phyloP scores from a whole-genome alignment of 2,329 filamentous ascomycete species.

The Penicillium vulpinum region DNA sequence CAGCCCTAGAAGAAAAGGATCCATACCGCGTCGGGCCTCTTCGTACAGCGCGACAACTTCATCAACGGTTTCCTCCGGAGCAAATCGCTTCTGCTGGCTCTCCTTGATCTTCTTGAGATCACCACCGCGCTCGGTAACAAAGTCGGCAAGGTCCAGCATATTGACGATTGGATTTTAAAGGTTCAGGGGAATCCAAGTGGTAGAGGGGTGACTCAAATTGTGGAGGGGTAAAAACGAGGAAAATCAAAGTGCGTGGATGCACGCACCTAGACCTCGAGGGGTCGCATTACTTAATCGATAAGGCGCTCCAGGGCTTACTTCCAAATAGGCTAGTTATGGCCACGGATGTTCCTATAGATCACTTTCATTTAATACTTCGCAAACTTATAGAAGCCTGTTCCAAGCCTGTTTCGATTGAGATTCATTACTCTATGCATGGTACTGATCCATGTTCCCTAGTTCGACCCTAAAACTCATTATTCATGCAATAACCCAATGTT shows the following conservation, averaged over 20 bases:
- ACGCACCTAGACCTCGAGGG: constrained; percentile 8
- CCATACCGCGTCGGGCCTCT: constrained; percentile 73
- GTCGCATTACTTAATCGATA: constrained; percentile 25
- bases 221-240: constrained; percentile 28
- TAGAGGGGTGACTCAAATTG: constrained; percentile 22
- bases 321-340: neutral
- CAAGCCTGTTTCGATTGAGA: neutral
- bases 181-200: constrained; percentile 4
- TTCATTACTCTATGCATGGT: constrained; percentile 29
- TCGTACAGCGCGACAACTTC: constrained; percentile 85
- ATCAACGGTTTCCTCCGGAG: constrained; percentile 80
- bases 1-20: neutral
- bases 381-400: neutral
- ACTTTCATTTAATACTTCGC: neutral
- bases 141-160: constrained; percentile 77
- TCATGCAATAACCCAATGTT: constrained; percentile 22
- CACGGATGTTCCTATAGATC: constrained; percentile 1
- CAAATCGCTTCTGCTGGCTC: constrained; percentile 80
- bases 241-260: constrained; percentile 14
- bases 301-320: neutral
- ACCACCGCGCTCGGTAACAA: constrained; percentile 83
- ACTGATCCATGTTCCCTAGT: constrained; percentile 18
- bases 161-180: constrained; percentile 20
- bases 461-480: constrained; percentile 19
- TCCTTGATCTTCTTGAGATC: constrained; percentile 90